A percentile compares a stretch with the other conserved stretches of the same genome.
phyloP scores from a whole-genome alignment of 2,329 filamentous ascomycete genomes.

The Hypoxylon sp. region DNA sequence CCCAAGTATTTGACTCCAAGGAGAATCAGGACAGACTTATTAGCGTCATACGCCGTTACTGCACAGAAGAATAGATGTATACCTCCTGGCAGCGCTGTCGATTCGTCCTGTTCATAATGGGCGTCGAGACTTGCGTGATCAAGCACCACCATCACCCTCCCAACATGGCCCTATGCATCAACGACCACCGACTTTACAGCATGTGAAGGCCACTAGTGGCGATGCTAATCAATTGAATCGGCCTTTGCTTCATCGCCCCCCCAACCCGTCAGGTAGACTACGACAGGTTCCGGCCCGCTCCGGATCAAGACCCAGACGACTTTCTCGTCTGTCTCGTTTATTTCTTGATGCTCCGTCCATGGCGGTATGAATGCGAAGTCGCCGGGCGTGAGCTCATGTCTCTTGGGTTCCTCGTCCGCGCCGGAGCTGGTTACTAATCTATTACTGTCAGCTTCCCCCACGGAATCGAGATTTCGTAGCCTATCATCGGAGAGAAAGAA shows the following conservation, averaged over 20 bases:
- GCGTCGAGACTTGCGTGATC: slow-evolving; percentile 23
- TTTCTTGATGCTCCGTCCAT: slow-evolving; percentile 78
- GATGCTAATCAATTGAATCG: slow-evolving; percentile 44
- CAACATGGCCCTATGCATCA: slow-evolving; percentile 15
- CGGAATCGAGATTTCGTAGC: not conserved
- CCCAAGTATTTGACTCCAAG: slow-evolving; percentile 69
- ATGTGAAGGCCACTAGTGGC: slow-evolving; percentile 16
- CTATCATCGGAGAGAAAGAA: slow-evolving; percentile 15
- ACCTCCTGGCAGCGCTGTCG: slow-evolving; percentile 17
- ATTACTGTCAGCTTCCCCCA: slow-evolving; percentile 35
- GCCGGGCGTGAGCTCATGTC: slow-evolving; percentile 71
- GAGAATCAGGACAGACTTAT: slow-evolving; percentile 48
- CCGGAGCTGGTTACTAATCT: slow-evolving; percentile 70
- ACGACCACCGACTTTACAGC: slow-evolving; percentile 27
- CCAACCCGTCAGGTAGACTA: slow-evolving; percentile 76
- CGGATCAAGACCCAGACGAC: slow-evolving; percentile 77
- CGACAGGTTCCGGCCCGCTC: slow-evolving; percentile 72
- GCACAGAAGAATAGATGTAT: slow-evolving; percentile 44
- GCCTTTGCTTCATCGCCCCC: slow-evolving; percentile 63
- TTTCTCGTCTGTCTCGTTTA: slow-evolving; percentile 73
- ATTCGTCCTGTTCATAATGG: slow-evolving; percentile 34
- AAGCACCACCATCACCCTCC: slow-evolving; percentile 22
- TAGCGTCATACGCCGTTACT: slow-evolving; percentile 52
- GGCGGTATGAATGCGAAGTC: slow-evolving; percentile 80
- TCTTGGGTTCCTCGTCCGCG: slow-evolving; percentile 65